Evolutionary conservation across 768 basidiomycete species (phyloP).

Genomic region (Ramaria sp.): DNA sequence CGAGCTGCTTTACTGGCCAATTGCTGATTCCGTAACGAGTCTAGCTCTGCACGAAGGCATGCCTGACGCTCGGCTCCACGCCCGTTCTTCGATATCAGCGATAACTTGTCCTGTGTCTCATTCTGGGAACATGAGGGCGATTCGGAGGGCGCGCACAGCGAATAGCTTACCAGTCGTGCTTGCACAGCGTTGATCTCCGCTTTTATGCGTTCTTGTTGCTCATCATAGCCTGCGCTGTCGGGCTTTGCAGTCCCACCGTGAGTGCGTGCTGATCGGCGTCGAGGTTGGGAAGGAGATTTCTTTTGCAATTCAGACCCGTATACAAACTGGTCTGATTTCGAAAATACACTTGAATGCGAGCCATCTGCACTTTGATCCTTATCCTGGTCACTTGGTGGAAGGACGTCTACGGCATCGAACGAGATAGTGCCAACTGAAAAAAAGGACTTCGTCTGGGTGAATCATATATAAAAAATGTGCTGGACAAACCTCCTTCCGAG

Average conservation of each 20-base stretch:
- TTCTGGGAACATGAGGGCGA: not conserved
- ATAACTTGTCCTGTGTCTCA: not conserved
- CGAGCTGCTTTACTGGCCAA: not conserved
- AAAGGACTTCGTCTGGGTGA: not conserved
- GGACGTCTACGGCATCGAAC: not conserved
- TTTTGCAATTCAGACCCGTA: not conserved
- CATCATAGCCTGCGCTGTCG: not conserved
- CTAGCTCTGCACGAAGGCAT: not conserved
- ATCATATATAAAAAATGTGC: not conserved
- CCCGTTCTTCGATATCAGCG: constrained; percentile 1
- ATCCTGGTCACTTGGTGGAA: not conserved
- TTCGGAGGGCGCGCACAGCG: no score
- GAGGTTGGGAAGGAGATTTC: not conserved
- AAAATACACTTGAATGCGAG: not conserved
- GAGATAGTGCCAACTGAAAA: not conserved
- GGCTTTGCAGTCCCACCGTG: not conserved
- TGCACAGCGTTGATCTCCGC: not conserved
- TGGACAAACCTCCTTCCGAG: constrained; percentile 5
- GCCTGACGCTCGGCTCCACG: not conserved
- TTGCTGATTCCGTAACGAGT: not conserved
- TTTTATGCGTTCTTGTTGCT: constrained; percentile 1
- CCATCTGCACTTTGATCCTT: not conserved
- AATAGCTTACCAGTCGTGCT: not conserved
- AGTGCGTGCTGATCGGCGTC: not conserved
- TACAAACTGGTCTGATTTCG: no score